Percentiles rank a stretch among this genome's conserved stretches.
Conservation (phyloP, 1,284 basidiomycete species). For the Coniophora puteana region DNA sequence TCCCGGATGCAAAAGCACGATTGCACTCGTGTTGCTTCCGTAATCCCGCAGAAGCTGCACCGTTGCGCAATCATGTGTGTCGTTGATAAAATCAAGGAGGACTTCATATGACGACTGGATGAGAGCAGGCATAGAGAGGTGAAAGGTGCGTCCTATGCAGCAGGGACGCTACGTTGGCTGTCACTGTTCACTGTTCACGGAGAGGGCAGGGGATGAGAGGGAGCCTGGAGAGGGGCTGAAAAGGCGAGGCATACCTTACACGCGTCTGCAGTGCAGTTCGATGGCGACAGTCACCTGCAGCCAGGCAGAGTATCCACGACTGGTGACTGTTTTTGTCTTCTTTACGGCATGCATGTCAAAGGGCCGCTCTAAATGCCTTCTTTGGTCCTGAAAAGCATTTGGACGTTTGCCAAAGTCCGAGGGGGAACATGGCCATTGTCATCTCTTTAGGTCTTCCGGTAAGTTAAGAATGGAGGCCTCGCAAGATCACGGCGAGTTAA, state of each 20-base stretch:
- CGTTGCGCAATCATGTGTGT: constrained; percentile 60
- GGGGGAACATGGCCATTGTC: too few relatives aligned
- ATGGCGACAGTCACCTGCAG: too few relatives aligned
- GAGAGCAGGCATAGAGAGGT: constrained; percentile 41
- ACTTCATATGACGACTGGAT: constrained; percentile 52
- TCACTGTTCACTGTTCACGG: constrained; percentile 8
- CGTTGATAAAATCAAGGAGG: constrained; percentile 65
- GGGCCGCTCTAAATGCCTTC: too few relatives aligned
- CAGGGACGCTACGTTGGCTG: too few relatives aligned
- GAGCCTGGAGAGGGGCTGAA: constrained; percentile 4
- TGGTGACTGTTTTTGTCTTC: constrained; percentile 28
- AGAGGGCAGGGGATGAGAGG: constrained; percentile 6
- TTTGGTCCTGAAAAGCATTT: too few relatives aligned
- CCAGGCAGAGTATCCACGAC: constrained; percentile 18
- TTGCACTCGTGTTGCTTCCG: constrained; percentile 48
- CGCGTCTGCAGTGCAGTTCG: constrained; percentile 7
- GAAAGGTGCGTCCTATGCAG: too few relatives aligned
- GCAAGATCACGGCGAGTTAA: too few relatives aligned
- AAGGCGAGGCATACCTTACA: constrained; percentile 6
- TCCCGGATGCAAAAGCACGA: constrained; percentile 56
- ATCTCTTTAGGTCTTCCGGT: too few relatives aligned
- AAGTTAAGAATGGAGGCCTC: too few relatives aligned
- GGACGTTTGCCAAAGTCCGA: too few relatives aligned
- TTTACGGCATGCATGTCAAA: constrained; percentile 23
- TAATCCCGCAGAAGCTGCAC: constrained; percentile 65